Conservation (phyloP, 192 early-diverging fungal genomes). For the Funneliformis geosporum region DNA sequence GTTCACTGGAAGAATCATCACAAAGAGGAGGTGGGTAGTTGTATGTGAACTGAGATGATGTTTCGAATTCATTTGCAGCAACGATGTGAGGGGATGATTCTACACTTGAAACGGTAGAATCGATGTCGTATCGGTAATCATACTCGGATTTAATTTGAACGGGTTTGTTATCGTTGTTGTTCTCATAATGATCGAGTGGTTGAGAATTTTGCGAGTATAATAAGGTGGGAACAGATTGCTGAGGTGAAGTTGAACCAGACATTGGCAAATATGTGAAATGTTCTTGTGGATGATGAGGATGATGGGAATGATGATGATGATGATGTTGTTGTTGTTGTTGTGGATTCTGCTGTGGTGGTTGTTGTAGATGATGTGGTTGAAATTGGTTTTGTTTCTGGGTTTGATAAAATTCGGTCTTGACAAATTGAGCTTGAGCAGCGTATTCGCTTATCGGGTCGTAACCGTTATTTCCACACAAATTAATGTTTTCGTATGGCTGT, state of each 20-base stretch:
- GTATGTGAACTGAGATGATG: neutral
- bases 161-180: neutral
- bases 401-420: slow-evolving; percentile 12
- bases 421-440: neutral
- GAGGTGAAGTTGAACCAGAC: slow-evolving; percentile 8
- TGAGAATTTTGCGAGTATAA: neutral
- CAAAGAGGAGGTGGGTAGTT: neutral
- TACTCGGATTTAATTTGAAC: slow-evolving; percentile 24
- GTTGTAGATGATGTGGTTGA: neutral
- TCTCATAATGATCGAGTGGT: neutral
- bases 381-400: neutral
- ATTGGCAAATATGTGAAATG: neutral
- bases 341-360: neutral
- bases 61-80: slow-evolving; percentile 17
- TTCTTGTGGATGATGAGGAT: neutral
- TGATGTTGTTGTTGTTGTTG: neutral
- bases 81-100: slow-evolving; percentile 18
- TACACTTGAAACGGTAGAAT: neutral
- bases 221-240: neutral
- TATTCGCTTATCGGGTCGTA: neutral
- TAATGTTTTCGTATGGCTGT: neutral
- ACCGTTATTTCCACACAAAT: neutral
- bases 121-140: neutral
- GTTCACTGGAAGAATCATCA: slow-evolving; percentile 20
- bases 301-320: neutral